Evolutionary conservation across 495 filamentous ascomycete species (phyloP), one percentile per base, ranked within the genome.

Genomic region (Aspergillus hancockii): DNA sequence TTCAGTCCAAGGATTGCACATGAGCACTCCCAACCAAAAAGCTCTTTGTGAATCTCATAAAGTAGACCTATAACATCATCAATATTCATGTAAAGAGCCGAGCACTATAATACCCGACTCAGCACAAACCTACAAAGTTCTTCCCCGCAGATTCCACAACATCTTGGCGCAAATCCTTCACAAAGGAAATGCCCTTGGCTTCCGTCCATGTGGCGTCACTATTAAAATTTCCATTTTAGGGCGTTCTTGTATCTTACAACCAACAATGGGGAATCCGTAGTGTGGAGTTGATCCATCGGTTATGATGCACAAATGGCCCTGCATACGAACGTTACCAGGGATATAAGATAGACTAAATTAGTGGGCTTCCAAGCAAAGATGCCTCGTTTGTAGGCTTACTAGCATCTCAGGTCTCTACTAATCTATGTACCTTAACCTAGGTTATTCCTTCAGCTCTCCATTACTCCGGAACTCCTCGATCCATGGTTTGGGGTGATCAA

Each of bases 101-200:
- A 14, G 10, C 16, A 14, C 14, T n/a, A 16, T 43, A 43, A 18
- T 43, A 19, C 14, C 28, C 16, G 13, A 30, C 31, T 21, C n/a
- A 38, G 10, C 21, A 38, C n/a, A 9, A 36, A 9, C 3, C 7
- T 1, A 38, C 31, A 52, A 22, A 14, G 10, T 21, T 52, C 31
- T 36, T 21, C 50, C 50, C 50, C 50, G 34, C 43, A 40, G 8
- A 13, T 10, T 52, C 31, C 32, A 54, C 52, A n/a, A 25, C 9
- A 34, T n/a, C 45, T 55, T 60, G 43, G 58, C 52, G 30, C 14
- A 36, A 40, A 55, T 55, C 58, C 52, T 51, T 55, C 22, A 50
- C 41, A 19, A n/a, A 32, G 21, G 12, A 22, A 47, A 23, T 13
- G 16, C 43, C 8, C 40, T 43, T 8, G 40, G 3, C 36, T 40